phyloP scores from a whole-genome alignment of 306 rosid genomes.

The Dryas alaskensis region DNA sequence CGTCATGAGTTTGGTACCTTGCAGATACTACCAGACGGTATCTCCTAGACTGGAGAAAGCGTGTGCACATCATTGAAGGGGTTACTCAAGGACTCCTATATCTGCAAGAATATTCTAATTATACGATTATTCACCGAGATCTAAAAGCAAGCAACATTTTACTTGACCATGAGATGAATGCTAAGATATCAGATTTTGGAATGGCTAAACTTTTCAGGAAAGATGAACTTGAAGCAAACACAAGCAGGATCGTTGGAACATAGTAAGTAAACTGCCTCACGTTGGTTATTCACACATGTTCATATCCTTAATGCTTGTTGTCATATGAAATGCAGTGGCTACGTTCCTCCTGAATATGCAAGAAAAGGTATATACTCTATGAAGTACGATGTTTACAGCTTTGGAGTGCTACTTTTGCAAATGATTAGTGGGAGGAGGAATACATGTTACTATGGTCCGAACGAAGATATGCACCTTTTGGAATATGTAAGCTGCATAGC shows the following conservation, averaged over 20 bases:
- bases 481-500: conserved; percentile 43
- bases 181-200: conserved; percentile 71
- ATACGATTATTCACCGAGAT: conserved; percentile 65
- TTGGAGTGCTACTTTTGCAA: conserved; percentile 52
- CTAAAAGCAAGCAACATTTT: conserved; percentile 60
- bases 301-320: not conserved
- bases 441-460: conserved; percentile 37
- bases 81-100: conserved; percentile 70
- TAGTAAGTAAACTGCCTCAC: conserved; percentile 36
- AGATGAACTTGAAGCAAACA: conserved; percentile 61
- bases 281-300: not conserved
- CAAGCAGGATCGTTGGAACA: conserved; percentile 56
- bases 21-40: conserved; percentile 42
- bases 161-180: conserved; percentile 48
- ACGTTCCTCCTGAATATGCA: conserved; percentile 59
- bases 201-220: conserved; percentile 59
- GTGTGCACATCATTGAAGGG: conserved; percentile 60
- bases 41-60: conserved; percentile 45
- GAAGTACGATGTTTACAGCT: conserved; percentile 47
- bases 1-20: conserved; percentile 20
- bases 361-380: conserved; percentile 55
- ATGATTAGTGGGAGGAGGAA: conserved; percentile 61
- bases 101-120: conserved; percentile 73
- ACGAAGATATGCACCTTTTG: conserved; percentile 47
- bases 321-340: conserved; percentile 43